Conservation (phyloP, 164 flowering plant genomes). For the Hamamelis virginiana region DNA sequence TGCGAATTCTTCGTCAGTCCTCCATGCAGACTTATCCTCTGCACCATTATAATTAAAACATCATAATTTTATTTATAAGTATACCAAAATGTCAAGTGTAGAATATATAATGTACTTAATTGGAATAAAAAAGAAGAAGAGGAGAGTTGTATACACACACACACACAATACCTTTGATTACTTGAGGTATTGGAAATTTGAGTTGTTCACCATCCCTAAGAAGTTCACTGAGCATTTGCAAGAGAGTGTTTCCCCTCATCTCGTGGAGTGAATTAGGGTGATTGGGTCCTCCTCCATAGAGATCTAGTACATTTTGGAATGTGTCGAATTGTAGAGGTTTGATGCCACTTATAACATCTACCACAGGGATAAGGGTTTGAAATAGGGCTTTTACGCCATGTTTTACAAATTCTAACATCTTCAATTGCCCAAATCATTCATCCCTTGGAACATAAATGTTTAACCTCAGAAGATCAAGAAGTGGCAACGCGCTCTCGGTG, state of each 20-base stretch:
- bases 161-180: constrained; percentile 38
- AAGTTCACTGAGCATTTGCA: too few species aligned
- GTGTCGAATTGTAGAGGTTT: constrained; percentile 30
- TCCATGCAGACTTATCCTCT: constrained; percentile 48
- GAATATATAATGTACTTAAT: too few species aligned
- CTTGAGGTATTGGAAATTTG: constrained; percentile 49
- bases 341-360: constrained; percentile 23
- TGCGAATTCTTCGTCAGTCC: constrained; percentile 48
- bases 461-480: constrained; percentile 14
- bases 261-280: constrained; percentile 1
- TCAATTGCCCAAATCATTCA: constrained; percentile 25
- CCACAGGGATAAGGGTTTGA: constrained; percentile 33
- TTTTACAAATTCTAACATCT: constrained; percentile 24
- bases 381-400: constrained; percentile 26
- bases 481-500: constrained; percentile 21
- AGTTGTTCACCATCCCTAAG: constrained; percentile 26
- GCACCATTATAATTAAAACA: background rate
- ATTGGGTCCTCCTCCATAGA: constrained; percentile 21
- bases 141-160: too few species aligned
- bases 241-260: too few species aligned
- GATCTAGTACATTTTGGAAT: constrained; percentile 23
- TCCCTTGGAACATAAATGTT: constrained; percentile 3
- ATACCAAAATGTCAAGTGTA: too few species aligned
- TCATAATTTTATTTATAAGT: background rate
- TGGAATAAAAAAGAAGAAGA: too few species aligned